Percentiles rank a stretch among this genome's conserved stretches.
Evolutionary conservation across 352 stramenopile species (phyloP).

Genomic region (Peronospora belbahrii): DNA sequence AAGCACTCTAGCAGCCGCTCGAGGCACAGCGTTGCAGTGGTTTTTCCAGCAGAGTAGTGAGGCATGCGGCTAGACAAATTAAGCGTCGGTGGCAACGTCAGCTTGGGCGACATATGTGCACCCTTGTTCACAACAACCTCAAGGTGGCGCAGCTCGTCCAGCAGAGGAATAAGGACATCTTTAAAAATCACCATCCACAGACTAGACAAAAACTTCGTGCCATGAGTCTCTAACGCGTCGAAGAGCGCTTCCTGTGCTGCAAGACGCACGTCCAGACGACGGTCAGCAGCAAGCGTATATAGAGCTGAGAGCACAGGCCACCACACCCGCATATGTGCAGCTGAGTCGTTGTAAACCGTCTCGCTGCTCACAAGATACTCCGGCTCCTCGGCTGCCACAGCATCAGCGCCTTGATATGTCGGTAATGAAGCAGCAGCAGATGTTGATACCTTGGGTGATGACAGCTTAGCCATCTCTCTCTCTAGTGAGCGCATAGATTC

Average conservation of each 20-base stretch:
- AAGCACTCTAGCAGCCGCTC: slow-evolving; percentile 63
- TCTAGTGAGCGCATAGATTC: slow-evolving; percentile 48
- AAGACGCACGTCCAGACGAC: slow-evolving; percentile 82
- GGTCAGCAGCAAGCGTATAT: slow-evolving; percentile 88
- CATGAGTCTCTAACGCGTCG: slow-evolving; percentile 55
- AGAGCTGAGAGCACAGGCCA: slow-evolving; percentile 97
- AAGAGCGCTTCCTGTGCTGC: slow-evolving; percentile 70
- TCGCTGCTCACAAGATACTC: slow-evolving; percentile 6
- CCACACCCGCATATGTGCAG: slow-evolving; percentile 66
- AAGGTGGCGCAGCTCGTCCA: slow-evolving; percentile 68
- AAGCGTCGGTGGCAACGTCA: slow-evolving; percentile 19
- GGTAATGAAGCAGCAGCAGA: slow-evolving; percentile 14
- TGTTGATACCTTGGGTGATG: slow-evolving; percentile 2
- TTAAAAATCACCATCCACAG: slow-evolving; percentile 84
- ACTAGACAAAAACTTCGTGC: slow-evolving; percentile 59
- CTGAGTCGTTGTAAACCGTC: slow-evolving; percentile 59
- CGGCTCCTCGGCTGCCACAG: slow-evolving; percentile 14
- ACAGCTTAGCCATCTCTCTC: slow-evolving; percentile 46
- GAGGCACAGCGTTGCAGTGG: slow-evolving; percentile 58
- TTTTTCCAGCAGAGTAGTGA: slow-evolving; percentile 33
- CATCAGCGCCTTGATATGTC: slow-evolving; percentile 27
- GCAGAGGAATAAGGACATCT: slow-evolving; percentile 75
- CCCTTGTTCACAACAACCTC: slow-evolving; percentile 54
- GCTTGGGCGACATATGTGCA: slow-evolving; percentile 30
- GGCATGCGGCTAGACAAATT: slow-evolving; percentile 22